phyloP scores from a whole-genome alignment of 441 rosid species.

The Gossypium armourianum region DNA sequence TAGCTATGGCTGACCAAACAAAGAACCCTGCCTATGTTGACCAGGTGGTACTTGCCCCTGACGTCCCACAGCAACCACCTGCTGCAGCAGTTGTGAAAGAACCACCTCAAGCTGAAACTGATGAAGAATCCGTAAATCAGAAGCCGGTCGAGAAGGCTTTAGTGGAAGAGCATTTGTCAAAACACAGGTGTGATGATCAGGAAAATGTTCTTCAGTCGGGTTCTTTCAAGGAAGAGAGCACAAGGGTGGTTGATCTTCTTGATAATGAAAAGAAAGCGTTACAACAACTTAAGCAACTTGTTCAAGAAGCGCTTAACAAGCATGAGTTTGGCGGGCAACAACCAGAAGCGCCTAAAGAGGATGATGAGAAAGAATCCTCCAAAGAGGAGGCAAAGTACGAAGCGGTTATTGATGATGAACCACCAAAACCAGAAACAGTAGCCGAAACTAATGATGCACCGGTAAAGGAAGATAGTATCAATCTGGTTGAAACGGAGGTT shows the following conservation, averaged over 20 bases:
- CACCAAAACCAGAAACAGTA: conserved; percentile 9
- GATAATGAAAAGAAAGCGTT: conserved; percentile 37
- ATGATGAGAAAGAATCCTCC: conserved; percentile 12
- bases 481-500: conserved; percentile 21
- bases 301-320: conserved; percentile 46
- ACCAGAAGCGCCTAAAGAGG: conserved; percentile 17
- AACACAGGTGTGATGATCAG: conserved; percentile 8
- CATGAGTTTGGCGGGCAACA: conserved; percentile 26
- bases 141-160: conserved; percentile 15
- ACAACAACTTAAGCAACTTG: conserved; percentile 33
- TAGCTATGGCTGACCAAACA: conserved; percentile 9
- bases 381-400: conserved; percentile 14
- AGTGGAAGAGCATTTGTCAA: background rate
- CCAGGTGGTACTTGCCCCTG: background rate
- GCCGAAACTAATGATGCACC: conserved; percentile 16
- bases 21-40: background rate
- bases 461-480: conserved; percentile 17
- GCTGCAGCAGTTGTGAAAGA: conserved; percentile 14
- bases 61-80: background rate
- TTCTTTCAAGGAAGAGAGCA: conserved; percentile 45
- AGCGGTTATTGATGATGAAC: conserved; percentile 12
- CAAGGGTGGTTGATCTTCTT: conserved; percentile 35
- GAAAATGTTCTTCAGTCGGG: conserved; percentile 16
- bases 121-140: conserved; percentile 18
- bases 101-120: conserved; percentile 17